Base-by-base conservation (phyloP, 371 early-diverging fungal genomes). In the Mucor sp. region DNA sequence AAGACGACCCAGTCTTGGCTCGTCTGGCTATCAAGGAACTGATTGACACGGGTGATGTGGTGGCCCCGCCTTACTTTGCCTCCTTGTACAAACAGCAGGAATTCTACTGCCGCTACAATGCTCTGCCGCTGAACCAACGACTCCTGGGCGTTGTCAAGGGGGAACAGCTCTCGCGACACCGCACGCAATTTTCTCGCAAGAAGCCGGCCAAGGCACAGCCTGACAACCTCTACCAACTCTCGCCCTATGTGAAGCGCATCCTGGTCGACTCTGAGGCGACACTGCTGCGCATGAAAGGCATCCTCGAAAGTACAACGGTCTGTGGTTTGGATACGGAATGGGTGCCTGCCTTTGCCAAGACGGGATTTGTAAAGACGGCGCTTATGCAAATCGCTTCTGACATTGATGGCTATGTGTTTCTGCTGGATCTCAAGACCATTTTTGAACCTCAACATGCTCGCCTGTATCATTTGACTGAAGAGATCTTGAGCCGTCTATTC, bases 241-340 rank as follows among this genome's bases (percentile, higher is more conserved):
- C 83, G 0, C 25, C 68, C 3, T 17, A 62, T 35, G 68, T 71
- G 6, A 62, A 67, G 30, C 62, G 72, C 6, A 50, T 76, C 30
- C 63, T 77, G 61, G 79, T 83, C 0, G 72, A 83, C 48, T 69
- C 73, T 32, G 63, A 69, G 14, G 64, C 67, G 14, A 55, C 64
- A 0, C 35, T 81, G 19, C 41, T 67, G 15, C 65, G 63, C 9
- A 77, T 83, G 75, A 69, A 71, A 23, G 61, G 58, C 11, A 30
- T 70, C 0, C 58, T 83, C 3, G 37, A 53, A 0, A 50, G 65
- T 17, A 68, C 71, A 15, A 58, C 59, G 11, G 21, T 77, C 0
- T 77, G 74, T 50, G 81, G 83, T 8, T 60, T 83, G 11, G 83
- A 83, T 69, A 79, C 81, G 0, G 83, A 83, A 67, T 83, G 83